Evolutionary conservation across 2,329 filamentous ascomycete species (phyloP).

Genomic region (Cadophora malorum): DNA sequence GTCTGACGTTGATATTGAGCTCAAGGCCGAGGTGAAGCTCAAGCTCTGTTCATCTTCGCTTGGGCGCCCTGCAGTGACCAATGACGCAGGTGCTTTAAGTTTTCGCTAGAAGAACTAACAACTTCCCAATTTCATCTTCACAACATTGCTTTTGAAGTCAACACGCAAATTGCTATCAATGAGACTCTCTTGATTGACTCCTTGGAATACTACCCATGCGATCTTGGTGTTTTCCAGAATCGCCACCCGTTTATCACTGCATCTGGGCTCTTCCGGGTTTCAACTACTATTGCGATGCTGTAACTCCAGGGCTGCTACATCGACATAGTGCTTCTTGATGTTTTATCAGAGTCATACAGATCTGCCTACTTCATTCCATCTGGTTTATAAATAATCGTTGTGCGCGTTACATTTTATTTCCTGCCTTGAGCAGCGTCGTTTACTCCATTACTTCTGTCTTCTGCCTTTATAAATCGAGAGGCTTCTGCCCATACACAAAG

Average conservation of each 20-base stretch:
- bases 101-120: neutral
- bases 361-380: too few species aligned
- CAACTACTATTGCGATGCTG: too few species aligned
- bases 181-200: too few species aligned
- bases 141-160: neutral
- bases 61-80: neutral
- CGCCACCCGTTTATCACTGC: too few species aligned
- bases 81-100: neutral
- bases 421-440: neutral
- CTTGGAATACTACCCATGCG: too few species aligned
- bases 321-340: too few species aligned
- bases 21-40: neutral
- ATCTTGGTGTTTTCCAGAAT: too few species aligned
- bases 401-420: neutral
- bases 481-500: conserved; percentile 28
- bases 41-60: neutral
- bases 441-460: neutral
- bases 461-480: neutral
- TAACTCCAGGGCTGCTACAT: too few species aligned
- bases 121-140: neutral
- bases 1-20: neutral
- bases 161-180: too few species aligned
- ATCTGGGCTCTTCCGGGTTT: too few species aligned
- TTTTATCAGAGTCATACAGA: too few species aligned
- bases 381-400: neutral